Base-by-base conservation (phyloP, 441 rosid genomes). In the Adansonia gregorii region DNA sequence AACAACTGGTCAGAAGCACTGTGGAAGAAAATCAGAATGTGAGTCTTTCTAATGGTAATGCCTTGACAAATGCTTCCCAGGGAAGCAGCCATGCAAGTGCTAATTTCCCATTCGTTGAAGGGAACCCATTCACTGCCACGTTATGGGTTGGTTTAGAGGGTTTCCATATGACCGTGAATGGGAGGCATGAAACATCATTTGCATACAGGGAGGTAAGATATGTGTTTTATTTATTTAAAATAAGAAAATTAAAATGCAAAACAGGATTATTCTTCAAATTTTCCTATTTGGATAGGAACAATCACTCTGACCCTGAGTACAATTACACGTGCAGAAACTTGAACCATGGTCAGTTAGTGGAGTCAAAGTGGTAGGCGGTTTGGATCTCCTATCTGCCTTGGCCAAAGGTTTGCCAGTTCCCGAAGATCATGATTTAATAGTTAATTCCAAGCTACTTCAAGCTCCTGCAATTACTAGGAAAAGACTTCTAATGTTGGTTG, bases 141-240 rank as follows among this genome's bases (percentile, higher is more conserved):
- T 73, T 95, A 46, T 93, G 98, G 99, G 84, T 79, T 81, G 97
- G 98, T 66, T 71, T 80, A 35, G 89, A 91, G 83, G 98, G 98
- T 67, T 92, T 95, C 79, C 97, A 93, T 85, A 86, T 92, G 96
- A 92, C 94, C 4, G 93, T 93, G 35, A 93, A 95, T 81, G 98
- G 97, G 64, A 91, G 89, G 76, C 96, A 92, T 24, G 98, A 93
- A 80, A 92, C 97, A 31, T 93, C 98, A 10, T 92, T 93, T 79
- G 83, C 90, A 66, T 93, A 84, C 83, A 86, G 87, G 82, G 94
- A 92, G 98, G 98, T 95, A 88, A 82, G 77, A 78, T 82, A 81
- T 85, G 85, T 61, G 19, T 76, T 67, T 67, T 76, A 8, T 77
- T 56, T 63, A 4, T 31, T 31, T 31, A 31, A 14, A 6, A 52